A percentile compares a stretch with the other conserved stretches of the same genome.
Conservation (phyloP, 2,329 filamentous ascomycete genomes). For the Apiospora phragmitis region DNA sequence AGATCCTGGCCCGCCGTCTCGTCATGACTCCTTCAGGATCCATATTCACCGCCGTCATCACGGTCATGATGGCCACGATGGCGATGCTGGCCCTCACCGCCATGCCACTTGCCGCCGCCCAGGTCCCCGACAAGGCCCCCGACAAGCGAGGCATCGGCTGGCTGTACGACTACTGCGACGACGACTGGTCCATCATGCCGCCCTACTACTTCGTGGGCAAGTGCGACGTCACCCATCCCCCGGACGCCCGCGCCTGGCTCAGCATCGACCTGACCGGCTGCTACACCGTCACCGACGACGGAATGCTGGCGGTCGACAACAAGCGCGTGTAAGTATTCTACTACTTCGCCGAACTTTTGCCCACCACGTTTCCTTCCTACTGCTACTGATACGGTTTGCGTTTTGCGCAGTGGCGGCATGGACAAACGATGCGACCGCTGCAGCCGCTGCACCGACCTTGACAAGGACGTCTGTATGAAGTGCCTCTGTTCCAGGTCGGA, state of each 20-base stretch:
- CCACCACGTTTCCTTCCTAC: neutral
- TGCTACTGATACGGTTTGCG: neutral
- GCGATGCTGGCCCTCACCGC: neutral
- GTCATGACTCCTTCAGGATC: neutral
- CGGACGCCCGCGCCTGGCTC: neutral
- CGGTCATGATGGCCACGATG: neutral
- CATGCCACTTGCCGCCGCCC: neutral
- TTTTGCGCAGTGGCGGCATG: neutral
- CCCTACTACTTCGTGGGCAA: neutral
- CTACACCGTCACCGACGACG: constrained; percentile 1
- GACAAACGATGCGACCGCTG: neutral
- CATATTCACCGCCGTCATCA: neutral
- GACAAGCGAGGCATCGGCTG: neutral
- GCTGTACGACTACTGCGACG: constrained; percentile 9
- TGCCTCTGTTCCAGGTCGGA: neutral
- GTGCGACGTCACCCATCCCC: neutral
- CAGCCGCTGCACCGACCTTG: neutral
- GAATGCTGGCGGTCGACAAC: neutral
- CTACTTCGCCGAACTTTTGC: too few species aligned
- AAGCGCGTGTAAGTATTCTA: neutral
- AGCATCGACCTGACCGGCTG: neutral
- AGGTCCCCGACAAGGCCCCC: neutral
- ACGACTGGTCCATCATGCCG: constrained; percentile 6
- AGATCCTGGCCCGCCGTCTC: neutral
- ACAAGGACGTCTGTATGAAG: neutral